Evolutionary conservation across 352 stramenopile species (phyloP), one percentile per base, ranked within the genome.

Genomic region (Thalassiosira mediterranea): DNA sequence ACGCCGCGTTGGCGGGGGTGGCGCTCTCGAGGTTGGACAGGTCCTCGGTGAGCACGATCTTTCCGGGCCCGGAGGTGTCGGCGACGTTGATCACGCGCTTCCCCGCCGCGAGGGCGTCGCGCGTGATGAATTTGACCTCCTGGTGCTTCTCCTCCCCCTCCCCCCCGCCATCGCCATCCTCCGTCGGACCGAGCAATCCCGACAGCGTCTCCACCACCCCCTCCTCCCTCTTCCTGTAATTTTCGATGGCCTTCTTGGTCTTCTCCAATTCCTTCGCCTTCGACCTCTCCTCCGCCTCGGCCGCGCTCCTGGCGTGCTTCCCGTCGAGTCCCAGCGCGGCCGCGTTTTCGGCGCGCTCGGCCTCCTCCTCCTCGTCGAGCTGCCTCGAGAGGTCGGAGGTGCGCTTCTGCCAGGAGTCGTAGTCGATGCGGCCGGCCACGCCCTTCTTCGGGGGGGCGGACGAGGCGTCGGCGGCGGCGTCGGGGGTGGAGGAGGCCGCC

Each of bases 41-140:
- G 76, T 93, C 87, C 63, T 86, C 71, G 4, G 87, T 93, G 21
- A 93, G 62, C 8, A 93, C 63, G 40, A 93, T 86, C 25, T 76
- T 90, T 23, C 63, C 75, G 4, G 59, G 71, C 21, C 87, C 87
- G 17, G 62, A 73, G 2, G 83, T 86, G 44, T 91, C 81, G 38
- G 52, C 48, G 31, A 93, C 60, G 0, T 56, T 65, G 10, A 91
- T 48, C 7, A 93, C 87, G 17, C 87, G 82, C 47, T 90, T 91
- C 0, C 84, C 84, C 15, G 83, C 87, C 49, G 79, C 75, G 15
- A 91, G 72, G 57, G 80, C 76, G 23, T 89, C 77, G 53, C 84
- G 72, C 23, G 80, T 90, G 7, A 90, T 59, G 34, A 79, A 78
- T n/a, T 80, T 80, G 19, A 75, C 51, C 67, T 84, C 73, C 48